Evolutionary conservation across 768 basidiomycete species (phyloP), one percentile per base, ranked within the genome.

Genomic region (Suillus subluteus): DNA sequence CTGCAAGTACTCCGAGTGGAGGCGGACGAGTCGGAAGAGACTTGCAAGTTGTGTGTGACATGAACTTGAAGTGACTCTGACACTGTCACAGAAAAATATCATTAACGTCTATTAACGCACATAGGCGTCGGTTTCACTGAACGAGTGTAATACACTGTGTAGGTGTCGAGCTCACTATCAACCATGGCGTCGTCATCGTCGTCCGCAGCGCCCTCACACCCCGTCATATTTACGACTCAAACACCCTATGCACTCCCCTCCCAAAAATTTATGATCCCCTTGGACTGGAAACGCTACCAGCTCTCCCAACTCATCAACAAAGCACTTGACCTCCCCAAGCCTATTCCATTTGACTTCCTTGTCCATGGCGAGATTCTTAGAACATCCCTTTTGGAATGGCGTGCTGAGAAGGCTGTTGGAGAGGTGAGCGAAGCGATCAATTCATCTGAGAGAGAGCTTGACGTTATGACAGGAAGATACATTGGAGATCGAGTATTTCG

Each of bases 221-320:
- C 91, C 0, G 88, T 89, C 43, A 76, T 95, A 3, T 90, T 94
- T 72, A 90, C 88, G 21, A 95, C 94, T 0, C 83, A 89, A 63
- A 87, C 90, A 0, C 79, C 80, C 2, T 94, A 95, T 76, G 83
- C 87, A 13, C 86, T 97, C 15, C 95, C 92, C 0, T 84, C 89
- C 1, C 93, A 96, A 76, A 95, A 94, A 73, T 98, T 95, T 75
- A 89, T 98, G 88, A 90, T 99, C 18, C 97, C 98, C 2, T 83
- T 89, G 1, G 81, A 86, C 76, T 99, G 96, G 96, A 87, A 86
- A 65, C 89, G 97, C n/a, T 99, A 92, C 77, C 97, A 98, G 72
- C 90, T 99, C 40, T 98, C 96, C 1, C 95, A 98, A 67, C 90
- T 99, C 52, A 89, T 99, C 66, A 99, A 99, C 82, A 98, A 98